phyloP scores from a whole-genome alignment of 73 alveolate genomes.

The Tetrahymena thermophila region DNA sequence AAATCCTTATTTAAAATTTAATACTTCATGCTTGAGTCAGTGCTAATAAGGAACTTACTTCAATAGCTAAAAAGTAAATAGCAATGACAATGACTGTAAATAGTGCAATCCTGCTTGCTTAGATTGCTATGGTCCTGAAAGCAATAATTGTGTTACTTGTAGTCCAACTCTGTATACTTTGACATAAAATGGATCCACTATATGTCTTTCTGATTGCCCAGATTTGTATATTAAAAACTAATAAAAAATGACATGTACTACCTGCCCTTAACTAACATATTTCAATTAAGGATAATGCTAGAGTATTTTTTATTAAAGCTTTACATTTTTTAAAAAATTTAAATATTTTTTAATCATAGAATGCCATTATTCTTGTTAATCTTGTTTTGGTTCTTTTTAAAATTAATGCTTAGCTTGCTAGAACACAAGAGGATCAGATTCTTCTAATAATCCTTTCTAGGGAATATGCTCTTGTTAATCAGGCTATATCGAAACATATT shows the following conservation, averaged over 20 bases:
- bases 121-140: not conserved
- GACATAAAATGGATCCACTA: not conserved
- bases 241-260: not conserved
- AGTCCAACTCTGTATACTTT: not conserved
- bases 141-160: not conserved
- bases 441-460: not conserved
- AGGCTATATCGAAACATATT: not conserved
- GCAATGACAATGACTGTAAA: not conserved
- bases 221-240: not conserved
- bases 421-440: not conserved
- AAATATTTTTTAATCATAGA: not conserved
- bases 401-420: not conserved
- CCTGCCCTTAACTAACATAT: not conserved
- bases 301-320: not conserved
- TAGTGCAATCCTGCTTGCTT: not conserved
- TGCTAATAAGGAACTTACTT: not conserved
- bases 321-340: not conserved
- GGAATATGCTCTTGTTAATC: not conserved
- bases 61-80: not conserved
- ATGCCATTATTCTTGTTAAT: not conserved
- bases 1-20: not conserved
- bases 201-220: not conserved
- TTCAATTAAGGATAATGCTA: not conserved
- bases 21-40: not conserved
- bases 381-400: not conserved